Conservation (phyloP, 2,329 filamentous ascomycete genomes). For the Xylaria sp. region DNA sequence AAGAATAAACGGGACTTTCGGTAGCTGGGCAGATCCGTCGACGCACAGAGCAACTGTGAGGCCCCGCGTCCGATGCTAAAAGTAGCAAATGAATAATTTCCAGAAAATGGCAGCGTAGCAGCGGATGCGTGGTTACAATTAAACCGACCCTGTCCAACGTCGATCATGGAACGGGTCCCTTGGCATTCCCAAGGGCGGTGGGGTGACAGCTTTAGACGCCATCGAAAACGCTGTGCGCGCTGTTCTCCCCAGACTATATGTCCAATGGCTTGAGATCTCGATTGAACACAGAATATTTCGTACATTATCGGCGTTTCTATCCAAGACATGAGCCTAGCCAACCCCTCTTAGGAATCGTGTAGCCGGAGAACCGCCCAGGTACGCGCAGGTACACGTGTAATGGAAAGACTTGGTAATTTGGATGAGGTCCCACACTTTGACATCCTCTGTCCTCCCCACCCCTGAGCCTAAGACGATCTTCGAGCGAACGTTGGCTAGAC, state of each 20-base stretch:
- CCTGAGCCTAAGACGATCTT: constrained; percentile 34
- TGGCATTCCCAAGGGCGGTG: constrained; percentile 23
- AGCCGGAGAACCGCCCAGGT: constrained; percentile 11
- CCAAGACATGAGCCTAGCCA: constrained; percentile 31
- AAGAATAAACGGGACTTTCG: neutral
- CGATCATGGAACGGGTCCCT: constrained; percentile 34
- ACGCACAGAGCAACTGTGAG: constrained; percentile 20
- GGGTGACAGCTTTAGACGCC: constrained; percentile 5
- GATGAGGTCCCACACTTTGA: constrained; percentile 36
- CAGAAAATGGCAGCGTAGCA: constrained; percentile 36
- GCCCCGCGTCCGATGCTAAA: constrained; percentile 32
- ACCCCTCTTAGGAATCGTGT: constrained; percentile 16
- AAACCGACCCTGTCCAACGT: constrained; percentile 32
- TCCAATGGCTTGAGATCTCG: constrained; percentile 18
- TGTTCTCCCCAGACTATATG: constrained; percentile 3
- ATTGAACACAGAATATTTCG: constrained; percentile 11
- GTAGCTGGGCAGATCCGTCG: constrained; percentile 5
- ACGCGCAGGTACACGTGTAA: constrained; percentile 33
- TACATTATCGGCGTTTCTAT: constrained; percentile 25
- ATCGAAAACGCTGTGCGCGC: constrained; percentile 1
- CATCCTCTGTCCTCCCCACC: constrained; percentile 35
- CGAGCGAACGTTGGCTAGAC: constrained; percentile 23
- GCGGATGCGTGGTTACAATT: constrained; percentile 29
- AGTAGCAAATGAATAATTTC: constrained; percentile 40
- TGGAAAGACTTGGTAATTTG: constrained; percentile 35